Evolutionary conservation across 2,329 filamentous ascomycete genomes (phyloP).

Genomic region (Nemania sp.): DNA sequence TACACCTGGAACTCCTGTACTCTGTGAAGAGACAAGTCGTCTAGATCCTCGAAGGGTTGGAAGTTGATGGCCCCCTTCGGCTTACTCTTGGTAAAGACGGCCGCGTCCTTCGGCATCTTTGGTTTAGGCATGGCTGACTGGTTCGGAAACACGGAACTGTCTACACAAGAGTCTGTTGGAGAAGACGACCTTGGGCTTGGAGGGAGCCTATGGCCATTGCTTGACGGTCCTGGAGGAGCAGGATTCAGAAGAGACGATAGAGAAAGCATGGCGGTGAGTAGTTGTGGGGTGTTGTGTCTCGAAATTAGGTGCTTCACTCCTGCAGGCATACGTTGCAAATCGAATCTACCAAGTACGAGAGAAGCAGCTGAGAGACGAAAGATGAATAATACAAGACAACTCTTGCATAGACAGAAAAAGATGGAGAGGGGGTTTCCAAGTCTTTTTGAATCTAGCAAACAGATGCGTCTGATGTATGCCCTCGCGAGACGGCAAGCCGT

Average conservation of each 20-base stretch:
- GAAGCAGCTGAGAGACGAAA: constrained; percentile 32
- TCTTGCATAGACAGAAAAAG: constrained; percentile 38
- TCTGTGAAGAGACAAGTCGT: constrained; percentile 58
- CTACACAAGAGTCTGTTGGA: constrained; percentile 40
- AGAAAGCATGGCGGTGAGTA: constrained; percentile 59
- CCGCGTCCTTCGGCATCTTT: constrained; percentile 68
- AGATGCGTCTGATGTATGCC: constrained; percentile 41
- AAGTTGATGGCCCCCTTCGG: constrained; percentile 72
- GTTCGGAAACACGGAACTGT: constrained; percentile 38
- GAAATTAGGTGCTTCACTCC: constrained; percentile 43
- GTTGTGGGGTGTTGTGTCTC: constrained; percentile 40
- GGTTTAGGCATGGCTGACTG: constrained; percentile 46
- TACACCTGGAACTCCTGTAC: constrained; percentile 67
- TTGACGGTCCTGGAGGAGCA: constrained; percentile 48
- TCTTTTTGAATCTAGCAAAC: constrained; percentile 46
- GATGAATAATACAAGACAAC: constrained; percentile 41
- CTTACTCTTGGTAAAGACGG: constrained; percentile 63
- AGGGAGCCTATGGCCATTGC: constrained; percentile 44
- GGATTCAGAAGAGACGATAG: constrained; percentile 70
- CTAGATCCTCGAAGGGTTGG: constrained; percentile 70
- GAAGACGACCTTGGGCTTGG: constrained; percentile 46
- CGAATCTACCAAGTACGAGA: constrained; percentile 32
- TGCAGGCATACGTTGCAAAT: constrained; percentile 36
- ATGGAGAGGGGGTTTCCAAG: constrained; percentile 39
- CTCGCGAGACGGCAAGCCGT: constrained; percentile 40